Evolutionary conservation across 139 green algal genomes (phyloP).

Genomic region (Klebsormidium nitens): DNA sequence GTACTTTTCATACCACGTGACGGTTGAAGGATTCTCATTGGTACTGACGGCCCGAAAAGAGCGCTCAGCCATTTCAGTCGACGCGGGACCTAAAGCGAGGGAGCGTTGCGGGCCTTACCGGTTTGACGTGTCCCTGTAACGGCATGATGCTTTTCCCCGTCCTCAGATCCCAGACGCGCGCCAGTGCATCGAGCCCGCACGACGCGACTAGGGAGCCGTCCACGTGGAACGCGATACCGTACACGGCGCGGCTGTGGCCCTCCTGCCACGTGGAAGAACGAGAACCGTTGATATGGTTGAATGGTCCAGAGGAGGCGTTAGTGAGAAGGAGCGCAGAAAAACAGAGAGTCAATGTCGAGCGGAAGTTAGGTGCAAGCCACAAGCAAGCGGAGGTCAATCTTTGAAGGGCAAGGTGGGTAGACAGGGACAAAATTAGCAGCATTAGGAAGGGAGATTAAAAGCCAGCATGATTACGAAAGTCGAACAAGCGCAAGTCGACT

Average conservation of each 20-base stretch:
- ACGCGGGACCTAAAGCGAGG: background rate
- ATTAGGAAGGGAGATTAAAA: no score
- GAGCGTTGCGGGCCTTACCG: no score
- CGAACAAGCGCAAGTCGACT: no score
- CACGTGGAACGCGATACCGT: constrained; percentile 82
- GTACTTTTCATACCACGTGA: background rate
- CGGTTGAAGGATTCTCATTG: background rate
- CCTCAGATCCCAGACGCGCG: constrained; percentile 83
- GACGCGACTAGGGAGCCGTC: constrained; percentile 34
- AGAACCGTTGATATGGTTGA: no score
- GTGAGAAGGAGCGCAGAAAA: background rate
- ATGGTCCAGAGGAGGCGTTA: no score
- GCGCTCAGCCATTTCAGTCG: no score
- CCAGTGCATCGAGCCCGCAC: constrained; percentile 46
- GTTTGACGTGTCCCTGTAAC: constrained; percentile 85
- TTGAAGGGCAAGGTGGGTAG: no score
- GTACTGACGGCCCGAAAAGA: background rate
- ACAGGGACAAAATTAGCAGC: no score
- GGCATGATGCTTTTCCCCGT: constrained; percentile 73
- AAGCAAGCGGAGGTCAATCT: constrained; percentile 3
- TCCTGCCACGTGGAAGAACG: constrained; percentile 62
- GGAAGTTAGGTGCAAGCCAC: no score
- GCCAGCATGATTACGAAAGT: no score
- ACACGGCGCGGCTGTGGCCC: constrained; percentile 86
- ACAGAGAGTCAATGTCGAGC: background rate